Evolutionary conservation across 495 filamentous ascomycete genomes (phyloP).

Genomic region (Trichoderma parareesei): DNA sequence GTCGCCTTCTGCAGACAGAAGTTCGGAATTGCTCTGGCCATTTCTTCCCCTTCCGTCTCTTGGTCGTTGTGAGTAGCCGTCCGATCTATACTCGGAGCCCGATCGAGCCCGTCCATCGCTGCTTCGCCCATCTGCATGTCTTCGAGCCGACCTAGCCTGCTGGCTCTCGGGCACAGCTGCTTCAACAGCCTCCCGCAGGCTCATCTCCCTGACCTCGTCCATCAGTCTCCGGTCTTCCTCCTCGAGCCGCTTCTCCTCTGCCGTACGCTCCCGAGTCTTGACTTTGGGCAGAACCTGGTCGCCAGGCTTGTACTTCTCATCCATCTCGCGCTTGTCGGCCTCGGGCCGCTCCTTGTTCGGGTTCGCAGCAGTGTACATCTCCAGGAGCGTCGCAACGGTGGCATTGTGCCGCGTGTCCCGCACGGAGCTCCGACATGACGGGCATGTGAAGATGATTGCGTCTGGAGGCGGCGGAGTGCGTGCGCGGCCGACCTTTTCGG

Average conservation of each 20-base stretch:
- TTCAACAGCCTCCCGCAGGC: constrained; percentile 57
- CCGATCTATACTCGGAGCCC: constrained; percentile 28
- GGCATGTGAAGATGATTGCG: constrained; percentile 67
- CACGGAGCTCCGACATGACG: constrained; percentile 81
- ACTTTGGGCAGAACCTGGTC: constrained; percentile 63
- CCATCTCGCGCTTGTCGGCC: constrained; percentile 64
- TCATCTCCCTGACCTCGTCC: constrained; percentile 61
- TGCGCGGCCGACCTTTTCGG: constrained; percentile 35
- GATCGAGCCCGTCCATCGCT: constrained; percentile 23
- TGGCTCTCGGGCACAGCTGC: constrained; percentile 22
- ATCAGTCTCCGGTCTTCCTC: constrained; percentile 63
- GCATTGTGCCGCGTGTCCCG: constrained; percentile 78
- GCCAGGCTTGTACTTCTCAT: constrained; percentile 62
- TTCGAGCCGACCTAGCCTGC: constrained; percentile 25
- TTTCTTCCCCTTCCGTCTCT: constrained; percentile 15
- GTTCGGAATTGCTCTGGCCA: constrained; percentile 16
- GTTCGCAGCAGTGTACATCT: constrained; percentile 68
- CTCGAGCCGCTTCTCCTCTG: constrained; percentile 41
- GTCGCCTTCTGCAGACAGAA: neutral
- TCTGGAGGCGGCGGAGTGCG: constrained; percentile 38
- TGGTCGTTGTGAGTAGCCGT: constrained; percentile 19
- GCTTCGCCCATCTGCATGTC: constrained; percentile 38
- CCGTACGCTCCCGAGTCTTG: constrained; percentile 29
- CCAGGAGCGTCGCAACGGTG: constrained; percentile 70
- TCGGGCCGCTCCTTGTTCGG: constrained; percentile 58